Conservation (phyloP, 2,329 filamentous ascomycete species). For the Penicillium vulpinum region DNA sequence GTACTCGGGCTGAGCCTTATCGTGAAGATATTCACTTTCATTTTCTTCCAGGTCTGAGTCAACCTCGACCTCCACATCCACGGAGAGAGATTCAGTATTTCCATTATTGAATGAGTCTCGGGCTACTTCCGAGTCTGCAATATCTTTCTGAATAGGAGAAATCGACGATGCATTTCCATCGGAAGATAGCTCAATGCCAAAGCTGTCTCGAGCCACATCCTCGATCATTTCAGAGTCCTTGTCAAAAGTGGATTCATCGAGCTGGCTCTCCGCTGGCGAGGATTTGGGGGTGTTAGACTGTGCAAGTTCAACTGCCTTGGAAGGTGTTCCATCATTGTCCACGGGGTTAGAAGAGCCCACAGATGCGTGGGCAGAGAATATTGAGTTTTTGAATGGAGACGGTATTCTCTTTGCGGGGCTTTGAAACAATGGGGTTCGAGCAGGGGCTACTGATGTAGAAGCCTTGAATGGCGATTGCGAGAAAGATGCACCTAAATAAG, state of each 20-base stretch:
- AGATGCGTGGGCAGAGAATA: conserved; percentile 19
- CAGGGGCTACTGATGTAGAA: conserved; percentile 38
- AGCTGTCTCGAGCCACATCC: conserved; percentile 24
- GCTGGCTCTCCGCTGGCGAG: not conserved
- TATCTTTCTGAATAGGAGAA: conserved; percentile 8
- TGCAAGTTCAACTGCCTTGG: not conserved
- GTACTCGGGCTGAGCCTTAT: not conserved
- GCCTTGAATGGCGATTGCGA: conserved; percentile 36
- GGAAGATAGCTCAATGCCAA: conserved; percentile 23
- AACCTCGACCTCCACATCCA: not conserved
- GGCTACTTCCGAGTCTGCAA: not conserved
- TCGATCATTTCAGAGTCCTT: conserved; percentile 23
- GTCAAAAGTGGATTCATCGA: conserved; percentile 11
- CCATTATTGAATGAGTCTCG: not conserved
- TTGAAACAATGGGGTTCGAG: conserved; percentile 40
- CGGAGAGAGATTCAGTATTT: not conserved
- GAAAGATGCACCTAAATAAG: conserved; percentile 38
- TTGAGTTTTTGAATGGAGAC: conserved; percentile 41
- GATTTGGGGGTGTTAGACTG: conserved; percentile 1
- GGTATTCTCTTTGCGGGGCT: conserved; percentile 47
- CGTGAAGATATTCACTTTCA: conserved; percentile 4
- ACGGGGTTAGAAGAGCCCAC: conserved; percentile 1
- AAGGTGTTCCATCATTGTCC: not conserved
- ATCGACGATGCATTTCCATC: conserved; percentile 4
- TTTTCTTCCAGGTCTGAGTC: not conserved